Base-by-base conservation (phyloP, 2,329 filamentous ascomycete species). In the Pseudopyrenochaeta lycopersici region DNA sequence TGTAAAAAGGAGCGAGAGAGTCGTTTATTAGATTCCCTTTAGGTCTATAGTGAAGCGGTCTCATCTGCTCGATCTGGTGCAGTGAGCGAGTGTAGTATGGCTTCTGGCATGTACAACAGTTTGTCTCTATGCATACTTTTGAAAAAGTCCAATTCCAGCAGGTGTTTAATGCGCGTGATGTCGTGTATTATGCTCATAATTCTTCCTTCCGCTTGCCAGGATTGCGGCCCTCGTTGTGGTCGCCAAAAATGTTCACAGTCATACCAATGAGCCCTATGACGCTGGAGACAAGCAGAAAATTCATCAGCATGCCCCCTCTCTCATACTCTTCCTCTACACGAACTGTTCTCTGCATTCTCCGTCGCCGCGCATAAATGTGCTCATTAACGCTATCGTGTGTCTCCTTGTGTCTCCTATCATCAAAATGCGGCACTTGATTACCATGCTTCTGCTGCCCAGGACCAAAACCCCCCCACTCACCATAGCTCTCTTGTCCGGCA, bases 351-450 rank as follows among this genome's bases (percentile, higher is more conserved):
- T 46, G 29, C 42, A 52, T 42, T 30, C 52, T 50, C 56, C 63
- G 66, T 71, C 71, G 69, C 66, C 83, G 74, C 17, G 78, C 72
- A 66, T 80, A 70, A 65, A 81, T 72, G 65, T 83, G 70, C 71
- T 78, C 74, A 60, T 90, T 85, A 64, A 90, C 82, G 30, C 83
- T 80, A 44, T 84, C 81, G 60, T 96, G 91, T 54, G 91, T 96
- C 57, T 86, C 82, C 65, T 87, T 86, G 76, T 97, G 93, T 9
- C 84, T 82, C 36, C 78, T 80, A 35, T 85, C 84, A 77, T 98
- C 89, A 64, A 97, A 99, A 77, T 97, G 90, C 62, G 87, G 85
- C 29, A 92, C 79, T 29, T 79, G 74, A 46, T 73, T 67, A 1
- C 77, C 71, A 29, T 70, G 83, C 5, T 81, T 80, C 35, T 81